These are phyloP conservation scores for Collariella sp. DNA, from an alignment of 495 filamentous ascomycete genomes.

Conservation along the genomic window DNA sequence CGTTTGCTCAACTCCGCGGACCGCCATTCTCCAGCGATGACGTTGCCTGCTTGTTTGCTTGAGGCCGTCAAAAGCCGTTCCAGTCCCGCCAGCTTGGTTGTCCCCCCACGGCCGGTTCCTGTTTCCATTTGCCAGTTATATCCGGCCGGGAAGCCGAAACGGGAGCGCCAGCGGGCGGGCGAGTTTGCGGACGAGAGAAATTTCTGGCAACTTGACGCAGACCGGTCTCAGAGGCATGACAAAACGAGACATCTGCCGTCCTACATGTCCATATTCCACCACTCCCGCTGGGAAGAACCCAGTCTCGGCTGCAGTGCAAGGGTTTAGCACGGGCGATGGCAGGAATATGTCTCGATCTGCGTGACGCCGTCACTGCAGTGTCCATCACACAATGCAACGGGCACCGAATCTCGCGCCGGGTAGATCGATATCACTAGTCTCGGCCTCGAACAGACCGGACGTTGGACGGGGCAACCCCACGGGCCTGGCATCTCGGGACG, in stretches of 20 bases:
- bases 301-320: slow-evolving; percentile 11
- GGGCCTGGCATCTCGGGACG: not conserved
- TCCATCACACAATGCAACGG: slow-evolving; percentile 4
- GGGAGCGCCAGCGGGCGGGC: not conserved
- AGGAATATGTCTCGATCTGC: slow-evolving; percentile 24
- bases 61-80: not conserved
- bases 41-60: not conserved
- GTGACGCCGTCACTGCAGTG: slow-evolving; percentile 9
- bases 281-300: not conserved
- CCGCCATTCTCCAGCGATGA: not conserved
- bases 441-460: not conserved
- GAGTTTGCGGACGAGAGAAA: not conserved
- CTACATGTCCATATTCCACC: not conserved
- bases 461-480: not conserved
- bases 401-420: slow-evolving; percentile 13
- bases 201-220: not conserved
- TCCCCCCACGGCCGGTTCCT: not conserved
- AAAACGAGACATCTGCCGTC: slow-evolving; percentile 9
- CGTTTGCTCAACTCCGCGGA: not conserved
- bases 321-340: slow-evolving; percentile 23
- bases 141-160: not conserved
- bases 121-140: not conserved
- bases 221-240: slow-evolving; percentile 1
- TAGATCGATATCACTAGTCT: slow-evolving; percentile 11
- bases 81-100: not conserved